Base-by-base conservation (phyloP, 345 rosid genomes). In the Boechera divaricarpa region DNA sequence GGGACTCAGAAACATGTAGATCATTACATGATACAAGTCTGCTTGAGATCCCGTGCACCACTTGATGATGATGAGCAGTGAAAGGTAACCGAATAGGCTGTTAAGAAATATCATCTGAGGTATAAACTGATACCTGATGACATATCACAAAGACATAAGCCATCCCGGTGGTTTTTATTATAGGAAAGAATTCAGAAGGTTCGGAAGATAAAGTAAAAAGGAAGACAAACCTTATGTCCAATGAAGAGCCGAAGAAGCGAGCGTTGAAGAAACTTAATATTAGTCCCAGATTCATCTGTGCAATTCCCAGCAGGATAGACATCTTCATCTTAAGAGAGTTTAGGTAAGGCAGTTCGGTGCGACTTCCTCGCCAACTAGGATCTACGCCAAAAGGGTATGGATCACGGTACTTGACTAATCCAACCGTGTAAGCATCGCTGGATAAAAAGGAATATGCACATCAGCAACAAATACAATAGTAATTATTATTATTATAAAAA, bases 351-450 rank as follows among this genome's bases (percentile, higher is more conserved):
- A 94, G 82, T 79, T 94, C 98, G 31, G 98, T 18, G 67, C 98
- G 97, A 83, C 97, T 94, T 81, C 98, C 98, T 69, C 98, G 98
- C 98, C 98, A 94, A 72, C 95, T 90, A 61, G 98, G 98, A 88
- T 94, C 98, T 60, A 94, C 97, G 47, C 98, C 98, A 77, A 94
- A 94, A 52, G 98, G 97, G 81, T 92, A 92, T 51, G 97, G 82
- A 82, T 86, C 96, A 74, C 70, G 91, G 81, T 83, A 88, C 84
- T 92, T 94, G 63, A 92, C 45, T 81, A 94, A 83, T 77, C 98
- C 98, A 69, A 39, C 85, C 18, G 94, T 69, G 51, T 75, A 32
- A 12, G 97, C 97, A 85, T 94, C 95, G 61, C 98, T 94, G 87
- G 47, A 76, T 79, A 69, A 68, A 76, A 73, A 42, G 41, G 66